Evolutionary conservation across 495 filamentous ascomycete genomes (phyloP).

Genomic region (Annulohypoxylon bovei): DNA sequence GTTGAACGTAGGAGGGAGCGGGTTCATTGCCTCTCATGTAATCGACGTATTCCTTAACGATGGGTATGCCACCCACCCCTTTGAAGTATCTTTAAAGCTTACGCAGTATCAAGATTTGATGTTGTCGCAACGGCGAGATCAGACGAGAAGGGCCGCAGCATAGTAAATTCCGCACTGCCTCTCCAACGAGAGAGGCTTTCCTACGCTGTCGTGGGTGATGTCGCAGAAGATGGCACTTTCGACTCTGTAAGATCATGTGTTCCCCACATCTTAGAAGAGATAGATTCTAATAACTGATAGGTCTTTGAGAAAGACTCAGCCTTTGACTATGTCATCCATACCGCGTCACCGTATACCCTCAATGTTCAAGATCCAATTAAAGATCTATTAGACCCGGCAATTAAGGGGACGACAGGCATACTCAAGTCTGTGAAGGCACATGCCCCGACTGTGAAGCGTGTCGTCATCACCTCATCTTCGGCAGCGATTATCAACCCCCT

Average conservation of each 20-base stretch:
- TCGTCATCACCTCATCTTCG: slow-evolving; percentile 58
- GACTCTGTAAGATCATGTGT: slow-evolving; percentile 41
- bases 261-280: neutral
- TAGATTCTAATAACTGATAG: slow-evolving; percentile 19
- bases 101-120: slow-evolving; percentile 40
- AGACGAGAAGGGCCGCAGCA: slow-evolving; percentile 49
- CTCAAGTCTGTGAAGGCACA: slow-evolving; percentile 49
- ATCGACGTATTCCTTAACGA: slow-evolving; percentile 34
- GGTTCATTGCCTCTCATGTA: slow-evolving; percentile 43
- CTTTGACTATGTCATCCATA: slow-evolving; percentile 56
- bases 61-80: slow-evolving; percentile 7
- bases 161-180: slow-evolving; percentile 46
- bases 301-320: slow-evolving; percentile 40
- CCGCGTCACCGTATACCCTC: slow-evolving; percentile 56
- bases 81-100: neutral
- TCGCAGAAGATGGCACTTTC: slow-evolving; percentile 48
- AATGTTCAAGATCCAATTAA: slow-evolving; percentile 49
- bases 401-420: slow-evolving; percentile 55
- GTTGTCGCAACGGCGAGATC: slow-evolving; percentile 55
- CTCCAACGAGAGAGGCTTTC: slow-evolving; percentile 31
- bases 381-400: slow-evolving; percentile 57
- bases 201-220: slow-evolving; percentile 50
- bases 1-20: slow-evolving; percentile 27
- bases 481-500: slow-evolving; percentile 52
- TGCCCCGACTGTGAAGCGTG: slow-evolving; percentile 50